Percentiles rank a stretch among this genome's conserved stretches.
Conservation (phyloP, 2,329 filamentous ascomycete genomes). For the Pyricularia pennisetigena region DNA sequence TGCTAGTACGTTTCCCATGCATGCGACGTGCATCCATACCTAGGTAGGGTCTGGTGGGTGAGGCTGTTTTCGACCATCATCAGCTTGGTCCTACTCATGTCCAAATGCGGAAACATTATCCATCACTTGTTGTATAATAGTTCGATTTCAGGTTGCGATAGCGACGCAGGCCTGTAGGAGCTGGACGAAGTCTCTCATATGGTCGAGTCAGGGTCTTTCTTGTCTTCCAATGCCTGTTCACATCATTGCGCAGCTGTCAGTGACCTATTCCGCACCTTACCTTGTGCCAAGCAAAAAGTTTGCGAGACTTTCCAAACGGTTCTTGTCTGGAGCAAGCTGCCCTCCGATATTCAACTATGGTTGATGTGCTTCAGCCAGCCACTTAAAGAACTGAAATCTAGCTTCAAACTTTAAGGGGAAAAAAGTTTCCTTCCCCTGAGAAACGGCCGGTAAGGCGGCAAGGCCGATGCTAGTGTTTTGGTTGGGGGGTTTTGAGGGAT, state of each 20-base stretch:
- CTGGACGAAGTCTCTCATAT: background rate
- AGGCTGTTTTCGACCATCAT: too few species aligned
- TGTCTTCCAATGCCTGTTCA: background rate
- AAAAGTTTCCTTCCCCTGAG: background rate
- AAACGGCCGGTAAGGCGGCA: background rate
- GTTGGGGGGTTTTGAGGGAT: background rate
- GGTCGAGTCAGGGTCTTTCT: background rate
- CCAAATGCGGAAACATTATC: too few species aligned
- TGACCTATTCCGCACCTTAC: background rate
- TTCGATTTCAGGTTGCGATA: background rate
- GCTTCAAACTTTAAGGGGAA: background rate
- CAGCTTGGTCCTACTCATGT: too few species aligned
- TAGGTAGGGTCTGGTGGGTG: too few species aligned
- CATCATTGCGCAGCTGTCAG: background rate
- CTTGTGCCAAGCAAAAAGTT: background rate
- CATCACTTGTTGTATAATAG: background rate
- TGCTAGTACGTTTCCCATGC: background rate
- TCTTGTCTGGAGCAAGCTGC: background rate
- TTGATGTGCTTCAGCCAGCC: background rate
- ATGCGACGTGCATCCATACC: background rate
- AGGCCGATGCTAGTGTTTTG: background rate
- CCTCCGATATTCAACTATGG: background rate
- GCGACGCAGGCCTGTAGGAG: background rate
- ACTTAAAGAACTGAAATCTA: background rate
- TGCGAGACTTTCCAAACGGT: background rate